Base-by-base conservation (phyloP, 352 stramenopile species). In the Achlya hypogyna region DNA sequence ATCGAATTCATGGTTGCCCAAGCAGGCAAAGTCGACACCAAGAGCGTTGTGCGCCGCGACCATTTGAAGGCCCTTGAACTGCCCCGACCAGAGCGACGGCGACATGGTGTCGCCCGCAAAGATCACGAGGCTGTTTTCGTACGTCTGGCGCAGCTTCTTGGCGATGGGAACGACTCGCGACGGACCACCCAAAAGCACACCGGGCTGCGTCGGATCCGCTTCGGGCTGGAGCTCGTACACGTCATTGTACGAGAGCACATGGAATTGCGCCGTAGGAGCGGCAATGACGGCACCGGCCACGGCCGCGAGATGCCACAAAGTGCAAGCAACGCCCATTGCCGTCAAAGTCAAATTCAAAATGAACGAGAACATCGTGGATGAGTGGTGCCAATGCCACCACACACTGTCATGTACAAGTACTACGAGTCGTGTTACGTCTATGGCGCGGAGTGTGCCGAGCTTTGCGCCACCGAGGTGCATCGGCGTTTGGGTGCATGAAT, bases 51-150 rank as follows among this genome's bases (percentile, higher is more conserved):
- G 81, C 2, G 83, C 81, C 40, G 84, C 76, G 9, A 86, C 70
- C 83, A 92, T 92, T 64, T 92, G 83, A 72, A 88, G 78, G 29
- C 83, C 83, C 38, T 85, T 78, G 74, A 92, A 88, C 66, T 89
- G 80, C 10, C 78, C 78, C 20, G 83, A 90, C 83, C 83, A 92
- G 34, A 92, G 80, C 69, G 83, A 90, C 25, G 83, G 83, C n/a
- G 79, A 87, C 66, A 92, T 87, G 10, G 83, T 92, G 65, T 92
- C 83, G 1, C 83, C 81, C 0, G 83, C 79, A 54, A 92, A 91
- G 20, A 92, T 71, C 71, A 92, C 84, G 51, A 92, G 74, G 47
- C 69, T 86, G 63, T 89, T 89, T 27, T 76, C 72, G 71, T 87
- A 87, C 31, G 72, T 72, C 5, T 60, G 62, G 12, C 74, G 74